Evolutionary conservation across 2,329 filamentous ascomycete genomes (phyloP).

Genomic region (Trichophyton equinum): DNA sequence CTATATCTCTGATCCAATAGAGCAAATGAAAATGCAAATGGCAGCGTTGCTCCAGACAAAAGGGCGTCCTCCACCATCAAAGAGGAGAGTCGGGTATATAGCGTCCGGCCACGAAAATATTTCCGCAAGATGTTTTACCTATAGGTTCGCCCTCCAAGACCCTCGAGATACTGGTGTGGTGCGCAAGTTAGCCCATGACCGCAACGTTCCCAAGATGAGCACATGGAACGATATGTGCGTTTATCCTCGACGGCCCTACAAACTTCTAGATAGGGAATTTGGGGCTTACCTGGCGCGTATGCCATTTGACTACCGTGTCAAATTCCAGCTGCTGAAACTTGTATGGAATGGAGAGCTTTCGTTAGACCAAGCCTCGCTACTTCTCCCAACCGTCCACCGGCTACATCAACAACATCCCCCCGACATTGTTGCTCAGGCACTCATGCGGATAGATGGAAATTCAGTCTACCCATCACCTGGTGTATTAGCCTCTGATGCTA

Average conservation of each 20-base stretch:
- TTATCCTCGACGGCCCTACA: constrained; percentile 1
- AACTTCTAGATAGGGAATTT: constrained; percentile 9
- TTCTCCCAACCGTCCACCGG: constrained; percentile 11
- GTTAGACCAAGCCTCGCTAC: constrained; percentile 36
- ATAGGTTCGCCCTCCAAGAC: constrained; percentile 29
- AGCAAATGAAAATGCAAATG: constrained; percentile 7
- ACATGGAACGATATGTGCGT: constrained; percentile 15
- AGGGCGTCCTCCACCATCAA: constrained; percentile 1
- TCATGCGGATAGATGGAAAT: constrained; percentile 41
- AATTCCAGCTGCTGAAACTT: constrained; percentile 53
- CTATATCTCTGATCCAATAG: constrained; percentile 11
- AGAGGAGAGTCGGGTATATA: constrained; percentile 14
- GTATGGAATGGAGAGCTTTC: constrained; percentile 51
- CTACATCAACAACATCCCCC: constrained; percentile 27
- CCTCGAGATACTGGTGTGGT: constrained; percentile 20
- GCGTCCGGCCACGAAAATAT: constrained; percentile 12
- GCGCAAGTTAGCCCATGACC: constrained; percentile 16
- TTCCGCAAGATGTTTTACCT: constrained; percentile 30
- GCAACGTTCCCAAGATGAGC: constrained; percentile 14
- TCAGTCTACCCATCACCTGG: constrained; percentile 46
- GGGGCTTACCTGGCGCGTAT: constrained; percentile 8
- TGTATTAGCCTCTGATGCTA: constrained; percentile 33
- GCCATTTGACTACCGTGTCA: constrained; percentile 40
- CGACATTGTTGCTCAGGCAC: constrained; percentile 30
- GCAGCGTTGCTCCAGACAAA: not conserved